Percentiles rank a stretch among this genome's conserved stretches.
Evolutionary conservation across 1,284 basidiomycete species (phyloP).

Genomic region (Fomitopsis palustris): DNA sequence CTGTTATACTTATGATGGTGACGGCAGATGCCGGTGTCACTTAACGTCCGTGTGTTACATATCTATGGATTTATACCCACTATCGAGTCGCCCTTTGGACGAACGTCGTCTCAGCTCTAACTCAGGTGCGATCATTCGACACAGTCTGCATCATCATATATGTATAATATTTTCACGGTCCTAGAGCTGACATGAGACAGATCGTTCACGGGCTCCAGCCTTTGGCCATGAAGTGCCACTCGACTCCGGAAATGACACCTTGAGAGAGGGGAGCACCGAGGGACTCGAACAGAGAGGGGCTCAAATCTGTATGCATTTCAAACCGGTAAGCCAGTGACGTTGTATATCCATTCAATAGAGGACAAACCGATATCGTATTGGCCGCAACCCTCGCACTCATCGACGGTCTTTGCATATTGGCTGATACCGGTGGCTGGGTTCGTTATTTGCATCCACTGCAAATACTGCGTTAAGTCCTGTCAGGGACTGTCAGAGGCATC

Average conservation of each 20-base stretch:
- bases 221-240: neutral
- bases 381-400: constrained; percentile 2
- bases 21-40: no score
- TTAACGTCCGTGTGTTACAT: no score
- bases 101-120: no score
- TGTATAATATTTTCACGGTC: no score
- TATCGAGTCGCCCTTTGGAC: no score
- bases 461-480: neutral
- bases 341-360: neutral
- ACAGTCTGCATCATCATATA: no score
- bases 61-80: no score
- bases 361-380: neutral
- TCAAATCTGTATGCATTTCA: neutral
- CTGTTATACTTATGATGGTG: no score
- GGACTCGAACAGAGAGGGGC: neutral
- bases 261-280: neutral
- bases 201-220: neutral
- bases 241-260: neutral
- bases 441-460: constrained; percentile 1
- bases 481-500: no score
- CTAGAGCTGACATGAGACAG: no score
- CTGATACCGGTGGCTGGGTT: neutral
- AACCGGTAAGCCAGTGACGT: neutral
- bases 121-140: no score
- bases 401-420: neutral